Percentiles rank a stretch among this genome's conserved stretches.
phyloP scores from a whole-genome alignment of 2,329 filamentous ascomycete species.

The Ceratocystis colombiana region DNA sequence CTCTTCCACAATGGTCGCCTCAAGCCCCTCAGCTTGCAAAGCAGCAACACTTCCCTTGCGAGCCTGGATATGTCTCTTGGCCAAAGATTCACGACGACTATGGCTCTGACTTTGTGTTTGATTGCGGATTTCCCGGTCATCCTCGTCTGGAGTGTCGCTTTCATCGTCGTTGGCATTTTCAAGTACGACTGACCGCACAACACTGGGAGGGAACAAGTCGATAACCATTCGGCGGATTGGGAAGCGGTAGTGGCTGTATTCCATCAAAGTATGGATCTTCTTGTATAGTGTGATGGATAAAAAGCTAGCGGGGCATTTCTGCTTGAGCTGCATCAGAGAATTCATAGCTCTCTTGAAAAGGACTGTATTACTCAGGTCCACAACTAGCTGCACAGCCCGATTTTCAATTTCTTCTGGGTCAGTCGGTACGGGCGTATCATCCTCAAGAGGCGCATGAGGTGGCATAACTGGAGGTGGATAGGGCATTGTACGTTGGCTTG shows the following conservation, averaged over 20 bases:
- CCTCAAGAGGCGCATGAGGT: conserved; percentile 37
- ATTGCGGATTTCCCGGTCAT: conserved; percentile 31
- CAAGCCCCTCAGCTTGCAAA: conserved; percentile 16
- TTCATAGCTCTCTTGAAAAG: conserved; percentile 76
- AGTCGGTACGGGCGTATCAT: conserved; percentile 30
- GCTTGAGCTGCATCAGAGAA: conserved; percentile 71
- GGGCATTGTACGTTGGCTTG: conserved; percentile 45
- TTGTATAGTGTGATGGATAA: conserved; percentile 68
- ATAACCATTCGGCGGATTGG: conserved; percentile 81
- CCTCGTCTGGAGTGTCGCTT: conserved; percentile 33
- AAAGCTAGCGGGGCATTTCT: conserved; percentile 65
- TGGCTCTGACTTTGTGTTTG: conserved; percentile 14
- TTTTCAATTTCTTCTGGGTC: conserved; percentile 51
- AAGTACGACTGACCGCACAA: conserved; percentile 75
- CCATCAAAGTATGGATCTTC: conserved; percentile 73
- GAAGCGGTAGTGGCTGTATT: conserved; percentile 80
- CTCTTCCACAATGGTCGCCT: conserved; percentile 29
- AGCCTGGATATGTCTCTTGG: conserved; percentile 16
- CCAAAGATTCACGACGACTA: conserved; percentile 18
- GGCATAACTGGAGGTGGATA: conserved; percentile 33
- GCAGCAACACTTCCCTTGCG: conserved; percentile 23
- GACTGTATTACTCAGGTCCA: conserved; percentile 87
- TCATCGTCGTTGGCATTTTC: conserved; percentile 53
- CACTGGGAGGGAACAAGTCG: conserved; percentile 85
- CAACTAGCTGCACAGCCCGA: conserved; percentile 72